Evolutionary conservation across 2,329 filamentous ascomycete species (phyloP), one percentile per base, ranked within the genome.

Genomic region (Verticillium klebahnii): DNA sequence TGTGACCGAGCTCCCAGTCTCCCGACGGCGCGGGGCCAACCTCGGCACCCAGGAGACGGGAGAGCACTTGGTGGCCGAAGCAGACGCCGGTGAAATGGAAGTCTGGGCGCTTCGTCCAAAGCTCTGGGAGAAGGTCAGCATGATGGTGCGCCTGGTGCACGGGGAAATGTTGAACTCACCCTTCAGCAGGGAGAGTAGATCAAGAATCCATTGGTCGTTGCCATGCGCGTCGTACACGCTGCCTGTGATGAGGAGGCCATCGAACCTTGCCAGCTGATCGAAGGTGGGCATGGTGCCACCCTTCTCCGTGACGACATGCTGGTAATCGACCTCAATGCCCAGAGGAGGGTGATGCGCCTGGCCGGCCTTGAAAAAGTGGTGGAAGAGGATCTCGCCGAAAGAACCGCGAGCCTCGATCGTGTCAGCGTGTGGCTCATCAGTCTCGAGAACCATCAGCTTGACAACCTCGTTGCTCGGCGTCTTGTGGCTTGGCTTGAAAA

Each of bases 1-100:
- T 83, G 34, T 93, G 90, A 34, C 87, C 85, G 11, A 89, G 78
- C 71, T 95, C 91, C 91, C 91, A 95, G 29, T 83, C 76, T 8
- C 88, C 87, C 19, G 78, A 74, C 15, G 87, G 83, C 65, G 85
- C 88, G 34, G 86, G 80, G 17, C 81, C 87, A 2, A 93, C 88
- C 65, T 85, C 84, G n/a, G 79, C 84, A 6, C 87, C 90, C 62
- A 92, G 73, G 1, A 91, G 89, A 34, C 91, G 82, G 1, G 86
- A 88, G 36, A 95, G 78, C 65, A 95, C 87, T 73, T 94, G 91
- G 69, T 94, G 91, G 6, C 91, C 91, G 72, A 93, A 93, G 73
- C 91, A 95, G 11, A 93, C 85, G 2, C 91, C 91, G 19, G 93
- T 84, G 37, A 93, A 75, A 37, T 79, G 78, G 56, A 85, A 81